phyloP scores from a whole-genome alignment of 768 basidiomycete genomes.

The Mycena venus region DNA sequence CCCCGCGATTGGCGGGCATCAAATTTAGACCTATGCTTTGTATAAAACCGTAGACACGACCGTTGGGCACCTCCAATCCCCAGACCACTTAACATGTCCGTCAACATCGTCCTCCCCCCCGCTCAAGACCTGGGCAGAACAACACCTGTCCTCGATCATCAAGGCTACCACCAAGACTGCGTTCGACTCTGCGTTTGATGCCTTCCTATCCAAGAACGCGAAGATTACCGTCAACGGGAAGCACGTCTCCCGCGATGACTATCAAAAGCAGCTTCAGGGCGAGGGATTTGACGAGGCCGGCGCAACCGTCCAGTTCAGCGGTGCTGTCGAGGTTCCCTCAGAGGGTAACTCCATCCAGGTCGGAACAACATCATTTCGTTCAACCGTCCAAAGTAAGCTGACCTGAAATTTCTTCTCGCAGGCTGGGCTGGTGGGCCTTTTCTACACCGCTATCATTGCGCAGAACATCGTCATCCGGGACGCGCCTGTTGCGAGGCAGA shows the following conservation, averaged over 20 bases:
- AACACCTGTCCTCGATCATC: slow-evolving; percentile 53
- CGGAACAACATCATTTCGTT: not conserved
- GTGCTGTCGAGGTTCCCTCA: slow-evolving; percentile 44
- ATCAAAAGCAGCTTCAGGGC: slow-evolving; percentile 51
- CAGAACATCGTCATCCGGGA: slow-evolving; percentile 49
- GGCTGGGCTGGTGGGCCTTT: slow-evolving; percentile 48
- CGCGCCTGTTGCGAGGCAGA: slow-evolving; percentile 39
- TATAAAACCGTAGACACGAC: not conserved
- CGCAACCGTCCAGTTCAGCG: slow-evolving; percentile 45
- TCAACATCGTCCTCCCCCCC: slow-evolving; percentile 31
- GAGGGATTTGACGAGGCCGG: slow-evolving; percentile 44
- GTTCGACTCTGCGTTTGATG: slow-evolving; percentile 56
- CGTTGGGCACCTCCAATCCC: not conserved
- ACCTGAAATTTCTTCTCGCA: not conserved
- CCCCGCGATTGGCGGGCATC: slow-evolving; percentile 11
- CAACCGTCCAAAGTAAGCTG: not conserved
- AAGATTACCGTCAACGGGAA: slow-evolving; percentile 58
- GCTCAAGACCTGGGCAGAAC: slow-evolving; percentile 58
- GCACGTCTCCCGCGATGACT: slow-evolving; percentile 51
- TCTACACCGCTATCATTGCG: slow-evolving; percentile 51
- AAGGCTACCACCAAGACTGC: slow-evolving; percentile 49
- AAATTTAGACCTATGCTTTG: not conserved
- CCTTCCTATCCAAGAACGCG: slow-evolving; percentile 52
- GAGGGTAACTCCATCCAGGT: slow-evolving; percentile 33
- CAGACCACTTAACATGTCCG: not conserved